Conservation (phyloP, 2,329 filamentous ascomycete genomes). For the Saccharata proteae region DNA sequence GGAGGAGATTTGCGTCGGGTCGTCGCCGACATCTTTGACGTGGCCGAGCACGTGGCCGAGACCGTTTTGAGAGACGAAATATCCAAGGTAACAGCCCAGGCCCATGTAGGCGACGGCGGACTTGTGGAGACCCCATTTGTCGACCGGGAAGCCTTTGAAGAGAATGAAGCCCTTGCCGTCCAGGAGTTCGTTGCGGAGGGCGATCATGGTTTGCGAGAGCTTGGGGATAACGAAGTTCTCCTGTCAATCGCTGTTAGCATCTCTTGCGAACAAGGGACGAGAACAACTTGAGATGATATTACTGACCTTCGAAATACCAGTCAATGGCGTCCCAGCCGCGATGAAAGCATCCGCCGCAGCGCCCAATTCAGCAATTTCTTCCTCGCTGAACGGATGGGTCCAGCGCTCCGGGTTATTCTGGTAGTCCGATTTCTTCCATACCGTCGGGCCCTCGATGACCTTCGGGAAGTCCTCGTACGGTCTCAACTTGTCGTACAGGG, state of each 20-base stretch:
- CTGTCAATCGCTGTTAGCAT: conserved; percentile 15
- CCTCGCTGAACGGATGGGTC: conserved; percentile 56
- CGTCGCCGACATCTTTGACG: conserved; percentile 79
- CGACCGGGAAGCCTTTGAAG: conserved; percentile 73
- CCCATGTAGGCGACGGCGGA: conserved; percentile 86
- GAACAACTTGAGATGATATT: conserved; percentile 10
- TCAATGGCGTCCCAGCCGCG: conserved; percentile 50
- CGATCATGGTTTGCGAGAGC: conserved; percentile 40
- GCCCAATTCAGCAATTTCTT: conserved; percentile 57
- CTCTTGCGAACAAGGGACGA: background rate
- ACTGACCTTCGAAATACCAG: conserved; percentile 52
- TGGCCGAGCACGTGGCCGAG: conserved; percentile 78
- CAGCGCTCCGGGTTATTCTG: conserved; percentile 52
- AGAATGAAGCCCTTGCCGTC: conserved; percentile 84
- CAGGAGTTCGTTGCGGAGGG: conserved; percentile 53
- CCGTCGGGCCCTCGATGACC: conserved; percentile 57
- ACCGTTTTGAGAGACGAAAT: conserved; percentile 79
- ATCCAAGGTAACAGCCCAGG: conserved; percentile 69
- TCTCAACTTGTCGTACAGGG: conserved; percentile 51
- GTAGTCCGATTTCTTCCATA: conserved; percentile 60
- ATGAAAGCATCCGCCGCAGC: conserved; percentile 58
- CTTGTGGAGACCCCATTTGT: conserved; percentile 65
- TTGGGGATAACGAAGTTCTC: conserved; percentile 49
- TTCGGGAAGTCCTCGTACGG: conserved; percentile 61
- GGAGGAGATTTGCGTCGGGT: conserved; percentile 67